Base-by-base conservation (phyloP, 169 alveolate genomes). In the Neospora caninum region DNA sequence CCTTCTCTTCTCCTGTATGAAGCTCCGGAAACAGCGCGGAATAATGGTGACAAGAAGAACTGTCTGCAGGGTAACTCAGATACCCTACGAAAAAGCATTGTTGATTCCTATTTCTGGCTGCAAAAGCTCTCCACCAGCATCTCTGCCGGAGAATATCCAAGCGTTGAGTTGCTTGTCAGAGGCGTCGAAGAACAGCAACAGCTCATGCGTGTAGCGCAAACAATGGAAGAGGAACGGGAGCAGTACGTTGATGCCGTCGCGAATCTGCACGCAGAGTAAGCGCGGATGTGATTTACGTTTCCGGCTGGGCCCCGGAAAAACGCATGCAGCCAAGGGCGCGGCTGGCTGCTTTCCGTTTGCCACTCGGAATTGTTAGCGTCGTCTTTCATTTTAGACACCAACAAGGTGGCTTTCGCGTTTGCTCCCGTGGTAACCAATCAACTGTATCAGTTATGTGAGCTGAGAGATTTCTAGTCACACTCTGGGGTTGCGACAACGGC, bases 161-260 rank as follows among this genome's bases (percentile, higher is more conserved):
- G 78, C 73, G 92, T 83, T 0, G 94, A 92, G 38, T 43, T 92
- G 92, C 94, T 92, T 54, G 91, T 80, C 78, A 54, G 87, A 49
- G 87, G 94, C 64, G 94, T 83, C 38, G 94, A 92, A 83, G 88
- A 92, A 82, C 94, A 92, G 88, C 94, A 92, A 91, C 94, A 92
- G 69, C 92, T 92, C 45, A 58, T 92, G 16, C 41, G 94, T 34
- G 78, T 82, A 10, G 94, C 92, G 0, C 92, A 83, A 70, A 86
- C 91, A 4, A 80, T 92, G 88, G 92, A 92, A 86, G 92, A 92
- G 70, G 94, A 92, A 43, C 54, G 94, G 67, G 94, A 92, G 34
- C 86, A 91, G 80, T 92, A 92, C 49, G 92, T 92, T 0, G 94
- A 82, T 38, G 94, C 94, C 29, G 94, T 92, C 54, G 91, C 94